A percentile compares a stretch with the other conserved stretches of the same genome.
Conservation (phyloP, 2,329 filamentous ascomycete genomes). For the Ceratocystis eucalypticola region DNA sequence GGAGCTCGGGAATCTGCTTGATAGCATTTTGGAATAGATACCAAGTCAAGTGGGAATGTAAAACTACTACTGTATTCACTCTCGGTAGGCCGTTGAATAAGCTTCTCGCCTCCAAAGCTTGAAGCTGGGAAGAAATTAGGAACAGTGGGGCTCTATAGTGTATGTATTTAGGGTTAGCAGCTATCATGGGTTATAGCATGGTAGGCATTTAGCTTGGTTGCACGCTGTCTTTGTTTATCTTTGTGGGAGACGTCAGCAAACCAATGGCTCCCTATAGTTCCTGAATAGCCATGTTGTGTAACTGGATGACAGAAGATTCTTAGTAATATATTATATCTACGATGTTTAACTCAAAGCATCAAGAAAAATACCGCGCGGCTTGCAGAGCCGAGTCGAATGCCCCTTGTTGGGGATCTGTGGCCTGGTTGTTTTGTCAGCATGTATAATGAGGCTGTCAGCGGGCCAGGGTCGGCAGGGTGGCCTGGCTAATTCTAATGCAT, state of each 20-base stretch:
- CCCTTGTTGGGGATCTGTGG: neutral
- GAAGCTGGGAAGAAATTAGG: neutral
- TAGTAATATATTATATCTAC: neutral
- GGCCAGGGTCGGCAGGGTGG: neutral
- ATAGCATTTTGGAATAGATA: neutral
- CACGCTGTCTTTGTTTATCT: neutral
- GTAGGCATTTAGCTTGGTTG: neutral
- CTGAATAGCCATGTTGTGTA: neutral
- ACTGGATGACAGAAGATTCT: neutral
- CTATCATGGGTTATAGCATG: neutral
- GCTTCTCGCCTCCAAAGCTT: too few relatives aligned
- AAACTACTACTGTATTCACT: too few relatives aligned
- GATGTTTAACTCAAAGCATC: neutral
- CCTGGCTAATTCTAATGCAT: neutral
- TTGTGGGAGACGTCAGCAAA: neutral
- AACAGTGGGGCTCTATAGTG: neutral
- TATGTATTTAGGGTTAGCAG: neutral
- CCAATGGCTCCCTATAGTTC: too few relatives aligned
- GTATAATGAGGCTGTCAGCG: neutral
- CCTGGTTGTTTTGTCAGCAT: constrained; percentile 2
- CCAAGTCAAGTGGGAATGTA: neutral
- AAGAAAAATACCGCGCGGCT: neutral
- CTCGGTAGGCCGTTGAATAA: too few relatives aligned
- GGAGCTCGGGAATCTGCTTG: neutral
- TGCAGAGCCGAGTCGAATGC: neutral